Conservation (phyloP, 1,139 yeast genomes). For the Pichia terricola region DNA sequence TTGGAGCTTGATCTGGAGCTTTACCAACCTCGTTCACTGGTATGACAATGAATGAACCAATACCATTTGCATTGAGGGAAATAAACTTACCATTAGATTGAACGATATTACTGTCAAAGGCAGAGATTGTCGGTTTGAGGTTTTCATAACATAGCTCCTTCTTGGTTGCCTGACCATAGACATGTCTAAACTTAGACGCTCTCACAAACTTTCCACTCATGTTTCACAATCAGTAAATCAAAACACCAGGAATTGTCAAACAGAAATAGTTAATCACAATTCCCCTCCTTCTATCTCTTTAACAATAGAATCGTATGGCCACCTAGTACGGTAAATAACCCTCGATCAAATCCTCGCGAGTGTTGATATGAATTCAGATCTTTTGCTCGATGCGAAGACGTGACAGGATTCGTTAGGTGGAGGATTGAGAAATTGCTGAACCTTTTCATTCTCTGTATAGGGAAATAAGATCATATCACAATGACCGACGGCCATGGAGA, state of each 20-base stretch:
- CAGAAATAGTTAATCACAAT: not conserved
- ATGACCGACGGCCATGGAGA: too few species aligned
- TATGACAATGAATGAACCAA: conserved; percentile 92
- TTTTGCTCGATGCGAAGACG: too few species aligned
- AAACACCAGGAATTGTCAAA: not conserved
- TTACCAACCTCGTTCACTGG: conserved; percentile 86
- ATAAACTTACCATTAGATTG: conserved; percentile 78
- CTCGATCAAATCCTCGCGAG: too few species aligned
- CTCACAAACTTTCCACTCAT: conserved; percentile 84
- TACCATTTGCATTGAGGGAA: conserved; percentile 85
- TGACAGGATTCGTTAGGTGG: too few species aligned
- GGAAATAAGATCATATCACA: too few species aligned
- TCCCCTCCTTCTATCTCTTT: not conserved
- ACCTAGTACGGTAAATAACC: too few species aligned
- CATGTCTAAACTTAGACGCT: conserved; percentile 94
- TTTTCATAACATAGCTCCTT: conserved; percentile 86
- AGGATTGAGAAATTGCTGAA: too few species aligned
- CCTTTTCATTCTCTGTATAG: too few species aligned
- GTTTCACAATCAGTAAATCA: not conserved
- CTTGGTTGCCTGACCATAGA: conserved; percentile 85
- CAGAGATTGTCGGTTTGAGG: conserved; percentile 75
- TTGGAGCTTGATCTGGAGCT: conserved; percentile 85
- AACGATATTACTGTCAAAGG: conserved; percentile 90
- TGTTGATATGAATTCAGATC: too few species aligned
- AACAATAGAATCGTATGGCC: too few species aligned